Evolutionary conservation across 805 yeast species (phyloP).

Genomic region (Cyberlindnera subsufficiens): DNA sequence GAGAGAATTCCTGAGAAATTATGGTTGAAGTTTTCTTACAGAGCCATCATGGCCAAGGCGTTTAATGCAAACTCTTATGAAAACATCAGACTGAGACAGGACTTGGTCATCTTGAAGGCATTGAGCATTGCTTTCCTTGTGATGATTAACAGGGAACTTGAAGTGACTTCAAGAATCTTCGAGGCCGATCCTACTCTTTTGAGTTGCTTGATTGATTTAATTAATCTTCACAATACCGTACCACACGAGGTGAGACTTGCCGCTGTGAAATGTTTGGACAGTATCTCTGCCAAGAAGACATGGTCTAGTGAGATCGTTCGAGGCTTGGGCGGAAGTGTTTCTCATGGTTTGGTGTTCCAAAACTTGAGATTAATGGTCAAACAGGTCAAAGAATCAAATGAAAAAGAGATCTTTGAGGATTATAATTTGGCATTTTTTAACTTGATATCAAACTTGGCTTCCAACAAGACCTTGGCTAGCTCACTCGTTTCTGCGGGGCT

Average conservation of each 20-base stretch:
- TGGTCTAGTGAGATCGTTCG: constrained; percentile 76
- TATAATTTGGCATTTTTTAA: constrained; percentile 46
- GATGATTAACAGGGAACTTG: constrained; percentile 49
- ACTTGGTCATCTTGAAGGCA: constrained; percentile 59
- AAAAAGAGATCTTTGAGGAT: constrained; percentile 37
- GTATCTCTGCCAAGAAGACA: constrained; percentile 57
- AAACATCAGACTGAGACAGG: constrained; percentile 47
- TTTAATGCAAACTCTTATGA: constrained; percentile 54
- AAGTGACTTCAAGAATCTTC: constrained; percentile 58
- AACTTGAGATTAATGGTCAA: constrained; percentile 59
- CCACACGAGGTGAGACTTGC: constrained; percentile 49
- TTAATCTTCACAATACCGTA: constrained; percentile 58
- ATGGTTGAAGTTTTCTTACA: constrained; percentile 58
- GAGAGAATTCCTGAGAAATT: constrained; percentile 53
- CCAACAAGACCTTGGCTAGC: constrained; percentile 46
- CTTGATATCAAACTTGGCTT: constrained; percentile 56
- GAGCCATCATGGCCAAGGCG: constrained; percentile 64
- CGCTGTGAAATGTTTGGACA: constrained; percentile 63
- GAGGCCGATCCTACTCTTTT: constrained; percentile 69
- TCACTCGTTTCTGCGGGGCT: constrained; percentile 73
- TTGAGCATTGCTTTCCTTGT: constrained; percentile 60
- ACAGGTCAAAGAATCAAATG: constrained; percentile 35
- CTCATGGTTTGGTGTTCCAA: constrained; percentile 78
- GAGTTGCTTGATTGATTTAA: constrained; percentile 61
- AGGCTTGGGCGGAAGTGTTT: constrained; percentile 78